Percentiles rank a stretch among this genome's conserved stretches.
Conservation (phyloP, 495 filamentous ascomycete genomes). For the Annulohypoxylon bovei region DNA sequence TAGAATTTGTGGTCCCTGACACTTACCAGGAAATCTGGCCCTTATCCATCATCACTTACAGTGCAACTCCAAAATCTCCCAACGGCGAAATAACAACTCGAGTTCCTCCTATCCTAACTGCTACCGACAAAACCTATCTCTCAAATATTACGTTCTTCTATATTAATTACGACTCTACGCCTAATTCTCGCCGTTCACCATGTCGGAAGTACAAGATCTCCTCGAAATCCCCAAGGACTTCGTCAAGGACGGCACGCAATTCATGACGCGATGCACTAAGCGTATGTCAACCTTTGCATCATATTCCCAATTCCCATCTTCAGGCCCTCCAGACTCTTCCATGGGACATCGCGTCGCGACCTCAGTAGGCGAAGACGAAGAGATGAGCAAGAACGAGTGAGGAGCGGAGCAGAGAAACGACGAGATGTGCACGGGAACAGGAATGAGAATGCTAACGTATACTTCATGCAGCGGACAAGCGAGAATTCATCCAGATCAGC, state of each 20-base stretch:
- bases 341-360: not conserved
- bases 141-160: not conserved
- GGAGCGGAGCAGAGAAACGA: not conserved
- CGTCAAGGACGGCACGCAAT: slow-evolving; percentile 78
- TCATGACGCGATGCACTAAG: slow-evolving; percentile 85
- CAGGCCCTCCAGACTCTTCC: not conserved
- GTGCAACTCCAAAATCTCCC: slow-evolving; percentile 13
- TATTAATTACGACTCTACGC: slow-evolving; percentile 15
- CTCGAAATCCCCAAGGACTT: slow-evolving; percentile 84
- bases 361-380: not conserved
- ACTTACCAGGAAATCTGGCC: slow-evolving; percentile 46
- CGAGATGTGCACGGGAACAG: not conserved
- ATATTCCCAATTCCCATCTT: not conserved
- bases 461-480: slow-evolving; percentile 66
- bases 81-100: slow-evolving; percentile 9
- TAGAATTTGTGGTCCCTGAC: slow-evolving; percentile 13
- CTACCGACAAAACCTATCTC: not conserved
- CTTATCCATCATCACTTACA: slow-evolving; percentile 40
- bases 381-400: not conserved
- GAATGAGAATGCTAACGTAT: slow-evolving; percentile 35
- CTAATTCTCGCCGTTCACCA: slow-evolving; percentile 43
- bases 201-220: slow-evolving; percentile 81
- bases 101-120: not conserved
- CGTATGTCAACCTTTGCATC: slow-evolving; percentile 59
- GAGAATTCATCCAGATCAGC: slow-evolving; percentile 93